phyloP scores from a whole-genome alignment of 208 protist species.

The Strigomonas culicis region DNA sequence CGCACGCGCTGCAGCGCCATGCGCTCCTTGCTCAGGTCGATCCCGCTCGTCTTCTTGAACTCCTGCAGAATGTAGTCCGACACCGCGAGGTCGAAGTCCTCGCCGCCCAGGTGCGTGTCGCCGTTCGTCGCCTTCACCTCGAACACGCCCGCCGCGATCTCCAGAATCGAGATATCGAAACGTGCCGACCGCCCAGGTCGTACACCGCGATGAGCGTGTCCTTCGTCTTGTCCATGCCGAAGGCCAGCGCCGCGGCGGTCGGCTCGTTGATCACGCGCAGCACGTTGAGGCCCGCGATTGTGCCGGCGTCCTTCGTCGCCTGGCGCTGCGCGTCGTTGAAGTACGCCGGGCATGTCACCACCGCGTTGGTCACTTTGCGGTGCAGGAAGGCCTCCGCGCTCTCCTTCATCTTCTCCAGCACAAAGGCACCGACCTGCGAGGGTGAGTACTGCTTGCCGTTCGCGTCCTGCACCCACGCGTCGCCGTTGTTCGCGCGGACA shows the following conservation, averaged over 20 bases:
- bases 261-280: slow-evolving; percentile 99
- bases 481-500: slow-evolving; percentile 75
- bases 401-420: slow-evolving; percentile 87
- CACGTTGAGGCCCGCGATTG: slow-evolving; percentile 94
- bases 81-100: slow-evolving; percentile 97
- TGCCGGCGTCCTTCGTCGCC: slow-evolving; percentile 97
- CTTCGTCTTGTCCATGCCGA: slow-evolving; percentile 22
- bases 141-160: slow-evolving; percentile 95
- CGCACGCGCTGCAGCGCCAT: slow-evolving; percentile 96
- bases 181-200: slow-evolving; percentile 90
- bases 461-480: slow-evolving; percentile 94
- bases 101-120: slow-evolving; percentile 98
- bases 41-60: slow-evolving; percentile 92
- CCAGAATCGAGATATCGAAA: slow-evolving; percentile 98
- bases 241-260: slow-evolving; percentile 92
- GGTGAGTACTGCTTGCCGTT: slow-evolving; percentile 87
- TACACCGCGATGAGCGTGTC: slow-evolving; percentile 57
- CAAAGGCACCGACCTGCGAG: slow-evolving; percentile 70
- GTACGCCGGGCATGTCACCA: slow-evolving; percentile 97
- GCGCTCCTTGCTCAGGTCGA: slow-evolving; percentile 93
- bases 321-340: slow-evolving; percentile 98
- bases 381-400: slow-evolving; percentile 32
- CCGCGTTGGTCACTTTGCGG: slow-evolving; percentile 67
- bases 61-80: slow-evolving; percentile 86
- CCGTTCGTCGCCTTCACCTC: slow-evolving; percentile 98